Percentiles rank a stretch among this genome's conserved stretches.
Evolutionary conservation across 2,329 filamentous ascomycete genomes (phyloP).

Genomic region (Calonectria honghensis): DNA sequence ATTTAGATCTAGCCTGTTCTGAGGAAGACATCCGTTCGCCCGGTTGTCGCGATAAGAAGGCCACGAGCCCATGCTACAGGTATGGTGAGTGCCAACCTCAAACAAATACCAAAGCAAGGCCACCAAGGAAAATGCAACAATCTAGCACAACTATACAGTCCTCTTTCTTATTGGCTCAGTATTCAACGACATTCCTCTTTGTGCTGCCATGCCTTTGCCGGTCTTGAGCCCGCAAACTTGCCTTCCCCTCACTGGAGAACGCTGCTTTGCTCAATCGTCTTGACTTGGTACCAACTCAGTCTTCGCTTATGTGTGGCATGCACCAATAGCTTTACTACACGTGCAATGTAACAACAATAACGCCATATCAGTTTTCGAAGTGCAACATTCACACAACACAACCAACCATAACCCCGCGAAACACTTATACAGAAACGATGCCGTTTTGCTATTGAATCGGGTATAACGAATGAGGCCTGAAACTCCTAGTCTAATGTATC

Average conservation of each 20-base stretch:
- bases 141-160: constrained; percentile 15
- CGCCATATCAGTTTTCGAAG: neutral
- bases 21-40: constrained; percentile 46
- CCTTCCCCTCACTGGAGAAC: neutral
- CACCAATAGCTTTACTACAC: neutral
- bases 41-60: constrained; percentile 50
- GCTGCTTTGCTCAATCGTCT: neutral
- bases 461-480: neutral
- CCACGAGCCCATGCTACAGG: constrained; percentile 46
- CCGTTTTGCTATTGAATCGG: neutral
- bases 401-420: neutral
- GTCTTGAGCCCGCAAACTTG: neutral
- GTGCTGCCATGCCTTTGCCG: neutral
- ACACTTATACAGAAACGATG: neutral
- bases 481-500: neutral
- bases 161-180: constrained; percentile 8
- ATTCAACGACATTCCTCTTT: neutral
- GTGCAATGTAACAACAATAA: constrained; percentile 21
- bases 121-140: neutral
- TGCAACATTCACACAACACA: neutral
- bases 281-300: neutral
- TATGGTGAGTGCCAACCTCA: constrained; percentile 39
- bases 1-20: constrained; percentile 44
- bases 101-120: neutral
- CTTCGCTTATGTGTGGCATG: neutral